Evolutionary conservation across 495 filamentous ascomycete genomes (phyloP).

Genomic region (Penicillium lagena): DNA sequence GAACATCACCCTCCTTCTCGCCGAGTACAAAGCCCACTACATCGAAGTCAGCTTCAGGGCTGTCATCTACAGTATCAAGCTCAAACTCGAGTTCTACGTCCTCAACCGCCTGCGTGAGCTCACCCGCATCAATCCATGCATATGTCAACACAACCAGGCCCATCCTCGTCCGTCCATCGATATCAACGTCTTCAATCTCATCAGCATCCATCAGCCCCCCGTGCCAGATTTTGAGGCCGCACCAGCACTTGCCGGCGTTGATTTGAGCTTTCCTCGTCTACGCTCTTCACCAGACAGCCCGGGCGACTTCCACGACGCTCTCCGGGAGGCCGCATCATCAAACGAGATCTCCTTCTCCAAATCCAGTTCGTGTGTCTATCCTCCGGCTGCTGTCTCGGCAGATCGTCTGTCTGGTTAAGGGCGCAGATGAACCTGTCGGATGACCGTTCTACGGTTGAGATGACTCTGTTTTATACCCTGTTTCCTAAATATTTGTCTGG

Average conservation of each 20-base stretch:
- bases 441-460: conserved; percentile 1
- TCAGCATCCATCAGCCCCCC: too few relatives aligned
- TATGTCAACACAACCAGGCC: background rate
- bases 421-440: background rate
- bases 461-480: background rate
- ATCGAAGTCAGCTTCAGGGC: conserved; percentile 48
- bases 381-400: too few relatives aligned
- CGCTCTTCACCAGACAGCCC: conserved; percentile 4
- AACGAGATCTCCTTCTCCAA: background rate
- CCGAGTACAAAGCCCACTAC: conserved; percentile 49
- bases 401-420: background rate
- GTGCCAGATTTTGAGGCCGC: too few relatives aligned
- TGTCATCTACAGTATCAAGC: conserved; percentile 55
- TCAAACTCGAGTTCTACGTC: conserved; percentile 57
- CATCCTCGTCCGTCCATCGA: conserved; percentile 9
- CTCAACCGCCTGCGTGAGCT: conserved; percentile 20
- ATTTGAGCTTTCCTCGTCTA: background rate
- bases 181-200: conserved; percentile 10
- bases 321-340: conserved; percentile 9
- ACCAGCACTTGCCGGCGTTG: too few relatives aligned
- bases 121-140: conserved; percentile 5
- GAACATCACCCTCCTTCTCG: conserved; percentile 46
- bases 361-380: too few relatives aligned
- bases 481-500: too few relatives aligned
- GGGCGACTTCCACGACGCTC: conserved; percentile 12